phyloP scores from a whole-genome alignment of 352 stramenopile genomes.

The Pythium vanterpoolii region DNA sequence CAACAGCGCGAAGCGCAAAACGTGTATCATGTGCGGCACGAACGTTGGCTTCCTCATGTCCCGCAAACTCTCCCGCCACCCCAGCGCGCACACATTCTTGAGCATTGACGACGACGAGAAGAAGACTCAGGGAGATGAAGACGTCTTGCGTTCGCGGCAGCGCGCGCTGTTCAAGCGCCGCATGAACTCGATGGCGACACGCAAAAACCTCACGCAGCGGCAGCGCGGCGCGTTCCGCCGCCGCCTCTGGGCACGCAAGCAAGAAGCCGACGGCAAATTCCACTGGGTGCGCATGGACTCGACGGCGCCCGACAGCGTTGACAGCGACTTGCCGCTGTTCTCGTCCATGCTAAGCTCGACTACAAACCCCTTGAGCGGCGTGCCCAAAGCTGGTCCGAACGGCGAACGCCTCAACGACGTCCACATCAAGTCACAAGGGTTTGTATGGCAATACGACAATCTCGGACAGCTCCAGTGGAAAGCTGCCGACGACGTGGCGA shows the following conservation, averaged over 20 bases:
- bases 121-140: slow-evolving; percentile 31
- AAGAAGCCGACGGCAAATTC: slow-evolving; percentile 59
- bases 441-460: slow-evolving; percentile 68
- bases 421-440: slow-evolving; percentile 62
- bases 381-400: slow-evolving; percentile 31
- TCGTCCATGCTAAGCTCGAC: slow-evolving; percentile 15
- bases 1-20: slow-evolving; percentile 36
- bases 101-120: slow-evolving; percentile 27
- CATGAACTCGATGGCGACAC: slow-evolving; percentile 58
- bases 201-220: slow-evolving; percentile 62
- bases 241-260: slow-evolving; percentile 61
- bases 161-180: slow-evolving; percentile 65
- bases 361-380: neutral
- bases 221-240: slow-evolving; percentile 66
- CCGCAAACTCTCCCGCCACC: slow-evolving; percentile 33
- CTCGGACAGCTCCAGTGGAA: slow-evolving; percentile 51
- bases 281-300: slow-evolving; percentile 70
- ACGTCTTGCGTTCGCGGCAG: slow-evolving; percentile 34
- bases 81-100: slow-evolving; percentile 55
- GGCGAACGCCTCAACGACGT: slow-evolving; percentile 58
- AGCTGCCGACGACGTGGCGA: slow-evolving; percentile 55
- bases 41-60: slow-evolving; percentile 29
- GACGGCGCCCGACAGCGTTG: slow-evolving; percentile 30
- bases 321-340: slow-evolving; percentile 19
- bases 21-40: slow-evolving; percentile 71